phyloP scores from a whole-genome alignment of 2,329 filamentous ascomycete genomes.

The Xylariaceae sp. region DNA sequence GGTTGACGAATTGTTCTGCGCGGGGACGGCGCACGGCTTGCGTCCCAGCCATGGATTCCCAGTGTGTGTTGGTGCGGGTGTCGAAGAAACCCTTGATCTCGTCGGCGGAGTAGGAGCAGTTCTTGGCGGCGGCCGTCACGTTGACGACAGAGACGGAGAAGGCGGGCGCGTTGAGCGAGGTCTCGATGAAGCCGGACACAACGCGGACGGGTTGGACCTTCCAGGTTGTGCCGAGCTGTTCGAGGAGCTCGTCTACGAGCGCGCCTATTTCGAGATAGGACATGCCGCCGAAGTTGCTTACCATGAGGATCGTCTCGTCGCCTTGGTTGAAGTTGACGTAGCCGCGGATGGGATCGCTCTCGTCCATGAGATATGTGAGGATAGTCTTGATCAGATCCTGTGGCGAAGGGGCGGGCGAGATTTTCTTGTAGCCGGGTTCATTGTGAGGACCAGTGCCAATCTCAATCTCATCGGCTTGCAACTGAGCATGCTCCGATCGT shows the following conservation, averaged over 20 bases:
- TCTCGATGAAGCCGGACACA: slow-evolving; percentile 62
- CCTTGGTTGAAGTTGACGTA: slow-evolving; percentile 45
- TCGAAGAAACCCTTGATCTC: slow-evolving; percentile 64
- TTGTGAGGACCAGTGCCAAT: slow-evolving; percentile 66
- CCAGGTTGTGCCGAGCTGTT: slow-evolving; percentile 46
- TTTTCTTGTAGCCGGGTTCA: slow-evolving; percentile 57
- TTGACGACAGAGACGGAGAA: slow-evolving; percentile 67
- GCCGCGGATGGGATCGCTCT: slow-evolving; percentile 45
- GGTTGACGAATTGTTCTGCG: slow-evolving; percentile 41
- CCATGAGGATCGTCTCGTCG: slow-evolving; percentile 49
- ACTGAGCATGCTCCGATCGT: slow-evolving; percentile 43
- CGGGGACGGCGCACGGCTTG: slow-evolving; percentile 37
- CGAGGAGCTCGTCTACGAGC: slow-evolving; percentile 49
- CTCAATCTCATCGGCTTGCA: slow-evolving; percentile 51
- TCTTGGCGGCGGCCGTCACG: slow-evolving; percentile 43
- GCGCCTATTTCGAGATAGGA: slow-evolving; percentile 55
- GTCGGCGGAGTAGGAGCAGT: slow-evolving; percentile 42
- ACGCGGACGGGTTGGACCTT: slow-evolving; percentile 51
- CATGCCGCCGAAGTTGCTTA: slow-evolving; percentile 59
- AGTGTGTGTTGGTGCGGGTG: slow-evolving; percentile 54
- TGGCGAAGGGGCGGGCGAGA: slow-evolving; percentile 48
- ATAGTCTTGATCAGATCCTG: slow-evolving; percentile 53
- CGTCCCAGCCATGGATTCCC: slow-evolving; percentile 49
- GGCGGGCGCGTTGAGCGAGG: slow-evolving; percentile 66
- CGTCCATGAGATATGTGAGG: slow-evolving; percentile 57